Base-by-base conservation (phyloP, 2,329 filamentous ascomycete genomes). In the Hymenoscyphus occultus region DNA sequence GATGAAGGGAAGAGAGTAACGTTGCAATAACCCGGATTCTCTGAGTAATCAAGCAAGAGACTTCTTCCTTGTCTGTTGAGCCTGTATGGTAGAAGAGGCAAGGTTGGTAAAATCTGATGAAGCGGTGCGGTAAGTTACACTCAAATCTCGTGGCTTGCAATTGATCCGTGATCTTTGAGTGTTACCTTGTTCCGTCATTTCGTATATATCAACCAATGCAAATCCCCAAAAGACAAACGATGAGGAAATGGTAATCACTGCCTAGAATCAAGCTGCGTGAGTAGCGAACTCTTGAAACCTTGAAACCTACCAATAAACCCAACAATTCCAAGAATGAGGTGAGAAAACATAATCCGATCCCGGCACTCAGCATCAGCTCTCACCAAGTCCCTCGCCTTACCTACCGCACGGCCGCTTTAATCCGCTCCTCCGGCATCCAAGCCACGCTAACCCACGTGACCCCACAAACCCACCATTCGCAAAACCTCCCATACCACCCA, bases 401-500 rank as follows among this genome's bases (percentile, higher is more conserved):
- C 22, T 22, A 22, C 22, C 31, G 22, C 10, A 59, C 16, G 31
- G 56, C 9, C 12, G 31, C 56, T 59, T 35, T n/a, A 16, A 42
- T 9, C 39, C 35, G 5, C 35, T 1, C 9, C 35, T 35, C 35
- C 5, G 1, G 22, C 5, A 35, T 7, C 35, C 3, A 35, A 35
- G 9, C 9, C 35, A 10, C 35, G 35, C 35, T 6, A 10, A 6
- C 5, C 9, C 45, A 40, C 45, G 16, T 39, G 48, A 39, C 35
- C 48, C 4, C 45, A 28, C 32, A 56, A 28, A 40, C 39, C 48
- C 48, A 54, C 19, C 45, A 51, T 3, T 54, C 13, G 22, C 48
- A 13, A 54, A 42, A 56, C 39, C 60, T 2, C 19, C 14, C n/a
- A 39, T n/a, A 56, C n/a, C 13, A 4, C 61, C 64, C 66, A 19